Percentiles rank a stretch among this genome's conserved stretches.
phyloP scores from a whole-genome alignment of 164 flowering plant species.

The Aristolochia californica region DNA sequence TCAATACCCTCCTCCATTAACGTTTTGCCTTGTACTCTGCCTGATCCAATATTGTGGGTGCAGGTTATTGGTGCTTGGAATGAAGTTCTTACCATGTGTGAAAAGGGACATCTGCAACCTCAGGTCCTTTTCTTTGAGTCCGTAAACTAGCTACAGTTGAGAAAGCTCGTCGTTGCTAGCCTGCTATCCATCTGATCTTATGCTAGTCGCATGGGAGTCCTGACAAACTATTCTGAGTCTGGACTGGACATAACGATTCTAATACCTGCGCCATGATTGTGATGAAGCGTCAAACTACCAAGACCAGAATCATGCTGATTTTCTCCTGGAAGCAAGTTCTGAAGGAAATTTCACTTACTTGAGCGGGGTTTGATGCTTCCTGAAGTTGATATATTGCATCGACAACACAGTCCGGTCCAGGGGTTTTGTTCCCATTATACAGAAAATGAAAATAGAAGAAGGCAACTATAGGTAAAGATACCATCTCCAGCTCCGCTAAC shows the following conservation, averaged over 20 bases:
- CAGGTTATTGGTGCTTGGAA: constrained; percentile 87
- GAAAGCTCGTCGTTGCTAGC: constrained; percentile 1
- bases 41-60: constrained; percentile 8
- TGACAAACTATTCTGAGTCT: neutral
- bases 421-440: constrained; percentile 3
- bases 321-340: too few species aligned
- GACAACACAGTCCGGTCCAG: neutral
- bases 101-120: constrained; percentile 89
- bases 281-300: too few species aligned
- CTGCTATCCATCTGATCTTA: neutral
- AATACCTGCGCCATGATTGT: too few species aligned
- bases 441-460: constrained; percentile 4
- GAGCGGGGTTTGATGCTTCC: too few species aligned
- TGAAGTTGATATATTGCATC: too few species aligned
- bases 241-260: too few species aligned
- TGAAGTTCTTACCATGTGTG: constrained; percentile 75
- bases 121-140: constrained; percentile 96
- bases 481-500: constrained; percentile 1
- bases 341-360: too few species aligned
- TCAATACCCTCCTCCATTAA: neutral
- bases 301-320: too few species aligned
- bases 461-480: neutral
- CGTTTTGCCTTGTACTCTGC: neutral
- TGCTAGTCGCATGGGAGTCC: neutral
- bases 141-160: constrained; percentile 34